Evolutionary conservation across 495 filamentous ascomycete genomes (phyloP), one percentile per base, ranked within the genome.

Genomic region (Cetradonia linearis): DNA sequence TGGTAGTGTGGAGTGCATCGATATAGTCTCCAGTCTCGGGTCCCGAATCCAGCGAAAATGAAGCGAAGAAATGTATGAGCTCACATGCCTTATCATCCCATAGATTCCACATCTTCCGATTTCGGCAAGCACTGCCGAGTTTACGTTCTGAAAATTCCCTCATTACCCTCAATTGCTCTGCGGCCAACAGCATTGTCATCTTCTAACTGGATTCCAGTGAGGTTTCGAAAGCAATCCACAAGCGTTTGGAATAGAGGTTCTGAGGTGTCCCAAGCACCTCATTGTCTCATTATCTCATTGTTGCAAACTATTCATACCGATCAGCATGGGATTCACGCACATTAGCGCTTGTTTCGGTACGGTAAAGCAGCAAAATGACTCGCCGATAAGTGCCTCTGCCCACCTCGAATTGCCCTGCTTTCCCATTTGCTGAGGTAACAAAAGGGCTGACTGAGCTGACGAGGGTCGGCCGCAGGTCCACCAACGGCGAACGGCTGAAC

Each of bases 391-490:
- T 31, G 44, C 11, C 25, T 25, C 20, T 46, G 42, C 42, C 20
- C 20, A 8, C 42, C 14, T 46, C 54, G 10, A 18, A n/a, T 20
- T 44, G 16, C 20, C 8, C 25, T 18, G 11, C 31, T 50, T 16
- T 16, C 20, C 44, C 30, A 49, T 38, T n/a, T 16, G 36, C 23
- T 54, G 56, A 48, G 20, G 36, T 47, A n/a, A 48, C 27, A 48
- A 48, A 61, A 61, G 49, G 49, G 40, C 59, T 50, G 59, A 56
- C n/a, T n/a, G n/a, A 11, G 31, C 18, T 25, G 42, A 25, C 42
- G 20, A 13, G 30, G 50, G 18, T 54, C 28, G 50, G 50, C 30
- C 50, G 30, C 18, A 3, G 6, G 30, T 54, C 10, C 5, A 42
- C 18, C 38, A n/a, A 42, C 36, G 2, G 20, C 38, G 5, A 6